These are phyloP conservation scores for Rhinocladiella similis DNA, from an alignment of 2,329 filamentous ascomycete species.

Conservation along the genomic window DNA sequence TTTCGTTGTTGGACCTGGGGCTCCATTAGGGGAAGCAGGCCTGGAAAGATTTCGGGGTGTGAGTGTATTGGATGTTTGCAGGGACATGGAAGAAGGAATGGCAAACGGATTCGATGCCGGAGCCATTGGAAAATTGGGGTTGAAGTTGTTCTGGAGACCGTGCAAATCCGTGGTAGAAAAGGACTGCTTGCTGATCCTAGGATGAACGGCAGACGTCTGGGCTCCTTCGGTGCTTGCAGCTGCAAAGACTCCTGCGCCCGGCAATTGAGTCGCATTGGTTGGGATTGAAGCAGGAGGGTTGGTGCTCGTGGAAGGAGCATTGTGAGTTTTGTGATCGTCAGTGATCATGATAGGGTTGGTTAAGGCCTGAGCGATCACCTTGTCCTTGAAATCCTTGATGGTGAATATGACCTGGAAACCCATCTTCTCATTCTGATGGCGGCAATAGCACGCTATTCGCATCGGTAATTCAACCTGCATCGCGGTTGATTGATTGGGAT, in stretches of 20 bases:
- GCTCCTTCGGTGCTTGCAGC: conserved; percentile 18
- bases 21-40: conserved; percentile 68
- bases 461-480: conserved; percentile 84
- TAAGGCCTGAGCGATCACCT: conserved; percentile 78
- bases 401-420: conserved; percentile 95
- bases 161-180: conserved; percentile 66
- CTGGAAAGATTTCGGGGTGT: conserved; percentile 67
- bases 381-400: conserved; percentile 76
- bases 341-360: conserved; percentile 94
- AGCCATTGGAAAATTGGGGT: conserved; percentile 41
- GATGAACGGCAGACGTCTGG: conserved; percentile 7
- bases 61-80: conserved; percentile 47
- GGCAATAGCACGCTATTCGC: conserved; percentile 96
- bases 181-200: conserved; percentile 46
- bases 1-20: conserved; percentile 68
- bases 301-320: conserved; percentile 40
- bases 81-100: conserved; percentile 40
- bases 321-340: conserved; percentile 91
- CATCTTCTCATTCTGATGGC: conserved; percentile 89
- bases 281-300: conserved; percentile 37
- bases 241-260: conserved; percentile 46
- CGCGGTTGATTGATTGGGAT: conserved; percentile 58
- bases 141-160: conserved; percentile 55
- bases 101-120: conserved; percentile 39
- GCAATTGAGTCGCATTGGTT: conserved; percentile 41